Evolutionary conservation across 1,284 basidiomycete species (phyloP), one percentile per base, ranked within the genome.

Genomic region (Phenoliferia sp.): DNA sequence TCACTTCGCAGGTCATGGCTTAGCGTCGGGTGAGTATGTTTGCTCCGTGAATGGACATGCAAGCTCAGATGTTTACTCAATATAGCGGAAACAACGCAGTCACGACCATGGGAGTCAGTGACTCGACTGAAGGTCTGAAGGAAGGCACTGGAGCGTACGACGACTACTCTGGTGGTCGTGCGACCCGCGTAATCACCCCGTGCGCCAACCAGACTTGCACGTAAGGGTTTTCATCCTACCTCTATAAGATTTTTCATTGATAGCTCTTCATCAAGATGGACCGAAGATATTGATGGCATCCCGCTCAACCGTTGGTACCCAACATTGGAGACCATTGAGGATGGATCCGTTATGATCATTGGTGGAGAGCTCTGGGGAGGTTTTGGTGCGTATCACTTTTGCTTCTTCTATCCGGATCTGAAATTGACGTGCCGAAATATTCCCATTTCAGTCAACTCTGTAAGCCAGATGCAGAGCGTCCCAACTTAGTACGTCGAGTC

Each of bases 381-480:
- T 17, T 31, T 35, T 35, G 48, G 48, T 52, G 17, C 48, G 48
- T 26, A 19, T 7, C 17, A n/a, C n/a, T n/a, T n/a, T n/a, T n/a
- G n/a, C 19, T 19, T 22, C 48, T 52, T 52, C 7, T 7, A 9
- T 6, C 9, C 9, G 22, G 48, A 26, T 22, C 5, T 26, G 19
- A 9, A 7, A 7, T n/a, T 9, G 5, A 19, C 48, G 48, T 7
- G 28, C 48, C 28, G 48, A 52, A 19, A 15, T 44, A 26, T n/a
- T 19, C 48, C n/a, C 7, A 26, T 26, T 19, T 5, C 91, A 28
- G 86, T 89, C 10, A 90, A 90, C 29, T 66, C 63, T 17, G 63
- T 66, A 33, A 88, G 90, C 77, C 80, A 88, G 12, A 88, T 87
- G 32, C 92, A 94, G 79, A 84, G 92, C 78, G 94, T 94, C 80